Base-by-base conservation (phyloP, 805 yeast species). In the Debaryomyces castellii region DNA sequence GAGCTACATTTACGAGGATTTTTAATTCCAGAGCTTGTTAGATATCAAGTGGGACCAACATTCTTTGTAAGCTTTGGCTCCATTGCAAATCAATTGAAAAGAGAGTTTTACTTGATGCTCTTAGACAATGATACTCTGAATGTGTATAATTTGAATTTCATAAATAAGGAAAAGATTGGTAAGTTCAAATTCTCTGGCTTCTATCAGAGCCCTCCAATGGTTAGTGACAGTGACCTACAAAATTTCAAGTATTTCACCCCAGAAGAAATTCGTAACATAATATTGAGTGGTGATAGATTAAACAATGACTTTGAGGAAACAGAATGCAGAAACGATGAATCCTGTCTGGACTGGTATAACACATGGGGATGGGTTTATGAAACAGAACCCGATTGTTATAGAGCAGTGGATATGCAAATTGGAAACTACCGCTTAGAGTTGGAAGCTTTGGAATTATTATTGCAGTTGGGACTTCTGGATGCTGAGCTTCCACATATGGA, bases 51-150 rank as follows among this genome's bases (percentile, higher is more conserved):
- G 14, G 55, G 51, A 12, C 54, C 54, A 4, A 38, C 44, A 8
- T 49, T 41, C 24, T 54, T 34, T 28, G 40, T 50, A n/a, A 52
- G 56, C 40, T 54, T 45, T 43, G 58, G 58, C 1, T 42, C 50
- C 7, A 43, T 54, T 41, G 48, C 55, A 7, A 48, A 45, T 14
- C 54, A 52, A 37, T 39, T 54, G 12, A 52, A 46, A 33, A 40
- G 52, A 30, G 48, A 50, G 9, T 54, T 54, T 45, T 54, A 41
- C 42, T 28, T 33, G 12, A 23, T 40, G 27, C 38, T 43, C 25
- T 23, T 47, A 10, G 42, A 35, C 1, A 51, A 53, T 39, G 40
- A 41, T 22, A 46, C 34, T 20, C 39, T 39, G 30, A 40, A 39
- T 5, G 28, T n/a, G 9, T 23, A 11, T 39, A 14, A 17, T 20